Evolutionary conservation across 495 filamentous ascomycete genomes (phyloP).

Genomic region (Penicillium herquei): DNA sequence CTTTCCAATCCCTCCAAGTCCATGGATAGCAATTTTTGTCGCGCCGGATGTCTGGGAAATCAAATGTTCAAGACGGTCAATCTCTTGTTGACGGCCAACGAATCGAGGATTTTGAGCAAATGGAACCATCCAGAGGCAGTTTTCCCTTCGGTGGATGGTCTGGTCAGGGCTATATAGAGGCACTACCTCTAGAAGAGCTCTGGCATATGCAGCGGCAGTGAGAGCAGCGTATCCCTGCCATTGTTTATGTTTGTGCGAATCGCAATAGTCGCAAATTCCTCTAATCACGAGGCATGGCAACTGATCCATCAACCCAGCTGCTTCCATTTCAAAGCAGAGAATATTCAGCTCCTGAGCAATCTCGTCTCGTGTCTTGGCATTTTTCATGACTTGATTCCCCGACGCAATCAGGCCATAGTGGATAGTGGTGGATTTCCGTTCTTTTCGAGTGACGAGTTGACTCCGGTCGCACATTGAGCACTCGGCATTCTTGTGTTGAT

Average conservation of each 20-base stretch:
- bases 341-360: neutral
- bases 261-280: constrained; percentile 5
- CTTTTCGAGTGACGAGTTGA: constrained; percentile 6
- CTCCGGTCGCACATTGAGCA: constrained; percentile 13
- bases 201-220: neutral
- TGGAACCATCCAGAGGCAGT: constrained; percentile 17
- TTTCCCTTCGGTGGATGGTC: neutral
- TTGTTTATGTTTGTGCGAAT: constrained; percentile 5
- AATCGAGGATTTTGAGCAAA: constrained; percentile 27
- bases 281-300: constrained; percentile 1
- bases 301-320: constrained; percentile 2
- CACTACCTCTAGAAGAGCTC: neutral
- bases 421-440: constrained; percentile 12
- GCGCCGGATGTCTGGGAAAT: neutral
- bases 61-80: constrained; percentile 9
- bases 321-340: constrained; percentile 11
- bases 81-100: constrained; percentile 22
- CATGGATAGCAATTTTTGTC: constrained; percentile 31
- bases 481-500: constrained; percentile 8
- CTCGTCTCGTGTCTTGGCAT: constrained; percentile 26
- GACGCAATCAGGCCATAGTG: constrained; percentile 42
- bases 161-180: neutral
- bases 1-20: constrained; percentile 51
- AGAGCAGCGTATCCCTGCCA: constrained; percentile 6
- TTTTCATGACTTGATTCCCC: constrained; percentile 36